Evolutionary conservation across 2,329 filamentous ascomycete species (phyloP), one percentile per base, ranked within the genome.

Genomic region (Aspergillus unguis): DNA sequence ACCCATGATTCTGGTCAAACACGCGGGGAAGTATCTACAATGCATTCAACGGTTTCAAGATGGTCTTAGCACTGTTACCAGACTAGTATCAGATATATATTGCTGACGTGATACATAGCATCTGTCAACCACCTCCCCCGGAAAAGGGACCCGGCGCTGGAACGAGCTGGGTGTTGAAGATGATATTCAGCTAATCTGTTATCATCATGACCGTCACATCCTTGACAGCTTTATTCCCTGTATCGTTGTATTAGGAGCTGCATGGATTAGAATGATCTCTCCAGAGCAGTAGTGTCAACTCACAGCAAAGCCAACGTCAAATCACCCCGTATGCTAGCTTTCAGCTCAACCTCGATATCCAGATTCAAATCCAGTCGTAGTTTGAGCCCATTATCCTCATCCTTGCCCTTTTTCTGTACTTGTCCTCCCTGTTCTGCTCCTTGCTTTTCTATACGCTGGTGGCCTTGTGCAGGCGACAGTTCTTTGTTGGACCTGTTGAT

Each of bases 321-420:
- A 74, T 95, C 90, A 65, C 90, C 90, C 63, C 91, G 85, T 60
- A 94, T 91, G 71, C 85, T 85, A 26, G 89, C 89, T 78, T 92
- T 94, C 57, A 94, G 80, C 63, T 90, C 86, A 57, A 94, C 88
- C 71, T 94, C 89, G 48, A 94, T 80, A 61, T 94, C 89, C 50
- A 94, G 77, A 71, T 92, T 91, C 52, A 90, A 75, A 65, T 92
- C 89, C 27, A 94, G 74, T 38, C 85, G 81, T 66, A 92, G 72
- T 69, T 85, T 85, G 65, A 60, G 40, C 46, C 57, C 54, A 11
- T 33, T 48, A 5, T 52, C 40, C 29, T 48, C 49, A 2, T 44
- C 33, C 11, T 36, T 36, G 11, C 1, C 33, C 7, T 36, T 17
- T 17, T 3, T 7, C 33, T 36, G 33, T 36, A 6, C 33, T 36